A percentile compares a stretch with the other conserved stretches of the same genome.
These are phyloP conservation scores for Fusarium sp. DNA, from an alignment of 2,329 filamentous ascomycete genomes.

Conservation along the genomic window DNA sequence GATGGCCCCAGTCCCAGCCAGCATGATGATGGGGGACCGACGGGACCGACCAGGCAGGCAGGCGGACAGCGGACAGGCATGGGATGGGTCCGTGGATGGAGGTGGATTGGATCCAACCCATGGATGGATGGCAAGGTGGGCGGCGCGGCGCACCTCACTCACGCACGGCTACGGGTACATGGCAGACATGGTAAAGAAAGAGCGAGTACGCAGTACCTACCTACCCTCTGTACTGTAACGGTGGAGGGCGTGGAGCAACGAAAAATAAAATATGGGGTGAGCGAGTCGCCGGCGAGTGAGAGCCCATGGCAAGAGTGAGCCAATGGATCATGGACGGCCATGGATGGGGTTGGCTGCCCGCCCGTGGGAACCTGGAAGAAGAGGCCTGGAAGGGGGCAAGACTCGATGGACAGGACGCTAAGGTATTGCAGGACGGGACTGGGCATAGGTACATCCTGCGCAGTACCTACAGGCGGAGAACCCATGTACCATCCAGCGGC, in stretches of 20 bases:
- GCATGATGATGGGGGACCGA: constrained; percentile 1
- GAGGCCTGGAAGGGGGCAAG: constrained; percentile 4
- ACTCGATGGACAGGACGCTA: not conserved
- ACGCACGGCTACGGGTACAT: constrained; percentile 39
- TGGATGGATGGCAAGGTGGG: constrained; percentile 14
- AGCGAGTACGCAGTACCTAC: not conserved
- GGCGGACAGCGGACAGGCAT: not conserved
- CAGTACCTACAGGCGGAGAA: not conserved
- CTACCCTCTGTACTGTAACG: not conserved
- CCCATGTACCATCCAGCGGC: not conserved
- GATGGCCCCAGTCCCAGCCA: not conserved
- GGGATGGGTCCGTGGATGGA: constrained; percentile 10
- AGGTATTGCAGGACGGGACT: not conserved
- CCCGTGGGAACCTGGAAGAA: not conserved
- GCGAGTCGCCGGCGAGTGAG: constrained; percentile 25
- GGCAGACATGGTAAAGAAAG: not conserved
- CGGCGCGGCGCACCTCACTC: constrained; percentile 38
- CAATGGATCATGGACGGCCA: constrained; percentile 12
- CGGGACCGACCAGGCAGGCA: not conserved
- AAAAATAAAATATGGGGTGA: constrained; percentile 21
- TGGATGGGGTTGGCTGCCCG: constrained; percentile 9
- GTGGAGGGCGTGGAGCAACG: constrained; percentile 20
- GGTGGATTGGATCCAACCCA: constrained; percentile 11
- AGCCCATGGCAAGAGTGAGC: constrained; percentile 11
- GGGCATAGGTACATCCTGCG: not conserved